Conservation (phyloP, 129 eudicot genomes). For the Solidago caesia region DNA sequence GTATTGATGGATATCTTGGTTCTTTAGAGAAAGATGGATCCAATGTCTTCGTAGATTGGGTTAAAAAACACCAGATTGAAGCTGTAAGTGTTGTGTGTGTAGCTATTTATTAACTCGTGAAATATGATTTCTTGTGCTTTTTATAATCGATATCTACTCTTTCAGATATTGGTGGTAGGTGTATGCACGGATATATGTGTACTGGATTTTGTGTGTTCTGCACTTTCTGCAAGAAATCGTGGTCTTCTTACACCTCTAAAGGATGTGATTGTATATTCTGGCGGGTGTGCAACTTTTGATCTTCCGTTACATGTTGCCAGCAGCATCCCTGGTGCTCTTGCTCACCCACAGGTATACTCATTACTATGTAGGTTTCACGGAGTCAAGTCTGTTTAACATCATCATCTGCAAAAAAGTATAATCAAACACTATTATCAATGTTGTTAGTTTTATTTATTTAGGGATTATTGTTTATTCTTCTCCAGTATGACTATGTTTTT, state of each 20-base stretch:
- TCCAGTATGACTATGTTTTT: background rate
- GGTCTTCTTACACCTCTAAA: slow-evolving; percentile 51
- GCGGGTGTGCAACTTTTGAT: slow-evolving; percentile 81
- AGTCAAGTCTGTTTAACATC: background rate
- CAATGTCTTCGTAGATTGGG: slow-evolving; percentile 85
- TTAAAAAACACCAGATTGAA: slow-evolving; percentile 66
- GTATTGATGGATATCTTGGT: slow-evolving; percentile 90
- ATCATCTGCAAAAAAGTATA: background rate
- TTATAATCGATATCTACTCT: slow-evolving; percentile 9
- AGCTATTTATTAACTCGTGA: background rate
- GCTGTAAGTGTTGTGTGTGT: slow-evolving; percentile 41
- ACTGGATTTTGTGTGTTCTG: slow-evolving; percentile 49
- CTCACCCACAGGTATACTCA: slow-evolving; percentile 84
- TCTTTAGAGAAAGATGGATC: slow-evolving; percentile 78
- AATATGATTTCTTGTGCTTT: background rate
- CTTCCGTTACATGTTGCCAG: slow-evolving; percentile 64
- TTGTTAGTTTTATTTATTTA: background rate
- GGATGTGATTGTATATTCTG: slow-evolving; percentile 78
- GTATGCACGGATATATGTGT: slow-evolving; percentile 93
- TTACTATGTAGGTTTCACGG: background rate
- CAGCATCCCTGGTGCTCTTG: slow-evolving; percentile 58
- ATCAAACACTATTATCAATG: background rate
- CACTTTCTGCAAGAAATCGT: slow-evolving; percentile 58
- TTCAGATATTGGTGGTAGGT: slow-evolving; percentile 76
- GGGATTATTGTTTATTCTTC: background rate